Evolutionary conservation across 768 basidiomycete species (phyloP).

Genomic region (button mushroom (Agaricus bisporus)): DNA sequence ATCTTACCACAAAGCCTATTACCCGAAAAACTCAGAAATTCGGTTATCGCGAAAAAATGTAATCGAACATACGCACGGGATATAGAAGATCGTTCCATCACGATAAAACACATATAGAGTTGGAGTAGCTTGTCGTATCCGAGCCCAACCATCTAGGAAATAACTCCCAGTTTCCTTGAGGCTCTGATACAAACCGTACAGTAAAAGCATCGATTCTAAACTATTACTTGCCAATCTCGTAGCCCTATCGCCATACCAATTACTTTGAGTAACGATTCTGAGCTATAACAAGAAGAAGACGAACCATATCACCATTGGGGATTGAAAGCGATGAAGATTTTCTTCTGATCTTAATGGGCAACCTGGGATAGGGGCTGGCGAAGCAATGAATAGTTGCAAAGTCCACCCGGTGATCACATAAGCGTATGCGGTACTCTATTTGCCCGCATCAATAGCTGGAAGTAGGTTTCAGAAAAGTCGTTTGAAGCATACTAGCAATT

Average conservation of each 20-base stretch:
- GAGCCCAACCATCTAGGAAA: background rate
- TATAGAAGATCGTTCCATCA: conserved; percentile 7
- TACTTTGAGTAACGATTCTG: no score
- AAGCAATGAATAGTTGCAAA: background rate
- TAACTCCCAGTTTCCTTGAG: background rate
- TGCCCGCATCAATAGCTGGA: background rate
- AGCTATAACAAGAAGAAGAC: background rate
- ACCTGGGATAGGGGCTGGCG: background rate
- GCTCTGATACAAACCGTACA: background rate
- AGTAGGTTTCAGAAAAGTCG: background rate
- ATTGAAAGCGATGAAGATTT: background rate
- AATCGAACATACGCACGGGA: background rate
- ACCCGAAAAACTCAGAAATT: background rate
- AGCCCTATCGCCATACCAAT: background rate
- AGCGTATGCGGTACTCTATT: conserved; percentile 5
- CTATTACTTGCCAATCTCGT: conserved; percentile 2
- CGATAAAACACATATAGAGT: conserved; percentile 5
- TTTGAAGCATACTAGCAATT: background rate
- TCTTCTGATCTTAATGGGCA: background rate
- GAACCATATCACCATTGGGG: conserved; percentile 2
- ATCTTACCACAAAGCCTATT: conserved; percentile 1
- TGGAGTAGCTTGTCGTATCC: background rate
- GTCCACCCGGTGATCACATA: conserved; percentile 5
- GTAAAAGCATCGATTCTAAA: background rate
- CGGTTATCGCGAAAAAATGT: background rate